phyloP scores from a whole-genome alignment of 1,284 basidiomycete genomes.

The Takashimella koratensis region DNA sequence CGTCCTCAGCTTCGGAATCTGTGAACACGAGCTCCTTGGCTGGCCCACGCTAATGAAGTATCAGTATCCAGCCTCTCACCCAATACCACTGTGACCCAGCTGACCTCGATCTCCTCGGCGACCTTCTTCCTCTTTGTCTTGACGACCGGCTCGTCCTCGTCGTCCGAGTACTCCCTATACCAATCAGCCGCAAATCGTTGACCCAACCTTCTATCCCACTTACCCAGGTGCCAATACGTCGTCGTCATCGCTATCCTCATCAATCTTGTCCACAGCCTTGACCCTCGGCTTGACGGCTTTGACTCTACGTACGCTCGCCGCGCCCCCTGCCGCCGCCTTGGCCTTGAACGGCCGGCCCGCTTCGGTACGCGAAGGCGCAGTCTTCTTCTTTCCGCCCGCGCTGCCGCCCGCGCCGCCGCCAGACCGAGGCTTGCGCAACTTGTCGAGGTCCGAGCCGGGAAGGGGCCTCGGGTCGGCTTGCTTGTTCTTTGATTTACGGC shows the following conservation, averaged over 20 bases:
- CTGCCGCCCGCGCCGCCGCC: background rate
- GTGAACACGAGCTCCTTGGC: constrained; percentile 62
- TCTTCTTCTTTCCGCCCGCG: constrained; percentile 33
- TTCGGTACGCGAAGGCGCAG: constrained; percentile 16
- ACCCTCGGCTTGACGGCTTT: constrained; percentile 16
- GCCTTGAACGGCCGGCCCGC: constrained; percentile 24
- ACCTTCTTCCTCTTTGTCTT: constrained; percentile 53
- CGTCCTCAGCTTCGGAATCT: constrained; percentile 58
- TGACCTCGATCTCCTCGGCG: constrained; percentile 51
- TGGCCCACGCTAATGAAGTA: constrained; percentile 35
- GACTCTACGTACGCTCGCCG: constrained; percentile 19
- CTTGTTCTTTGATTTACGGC: constrained; percentile 85
- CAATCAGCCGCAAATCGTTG: constrained; percentile 3
- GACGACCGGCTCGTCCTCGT: constrained; percentile 57
- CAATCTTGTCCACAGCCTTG: constrained; percentile 38
- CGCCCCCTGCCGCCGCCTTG: constrained; percentile 14
- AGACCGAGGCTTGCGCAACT: constrained; percentile 8
- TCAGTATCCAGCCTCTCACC: constrained; percentile 41
- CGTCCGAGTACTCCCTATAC: constrained; percentile 47
- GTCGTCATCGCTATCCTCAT: constrained; percentile 44
- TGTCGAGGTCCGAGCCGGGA: constrained; percentile 34
- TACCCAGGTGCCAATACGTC: constrained; percentile 43
- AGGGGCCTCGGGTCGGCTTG: constrained; percentile 72
- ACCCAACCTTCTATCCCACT: constrained; percentile 9
- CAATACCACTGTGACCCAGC: constrained; percentile 25